Base-by-base conservation (phyloP, 106 monocot species). In the Phalaenopsis equestris region DNA sequence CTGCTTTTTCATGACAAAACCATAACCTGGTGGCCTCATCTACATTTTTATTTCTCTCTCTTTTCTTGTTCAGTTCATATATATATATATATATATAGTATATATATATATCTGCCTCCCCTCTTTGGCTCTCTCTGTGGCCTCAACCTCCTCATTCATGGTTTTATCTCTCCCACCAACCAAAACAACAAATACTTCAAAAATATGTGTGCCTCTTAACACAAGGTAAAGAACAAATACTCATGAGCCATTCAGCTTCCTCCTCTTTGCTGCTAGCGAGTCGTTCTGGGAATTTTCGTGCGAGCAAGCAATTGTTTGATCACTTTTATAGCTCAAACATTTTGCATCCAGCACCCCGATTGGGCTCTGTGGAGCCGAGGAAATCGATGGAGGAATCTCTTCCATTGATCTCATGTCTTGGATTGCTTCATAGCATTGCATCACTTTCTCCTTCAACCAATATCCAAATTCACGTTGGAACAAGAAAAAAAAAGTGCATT, bases 341-440 rank as follows among this genome's bases (percentile, higher is more conserved):
- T 70, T 70, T 15, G 45, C 80, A 72, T 80, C 80, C 42, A 80
- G 14, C 10, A 80, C 80, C 67, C 80, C 72, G 47, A 21, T 80
- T 43, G 80, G 80, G 72, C 80, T 70, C 37, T 46, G 70, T 46
- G 47, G 46, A 10, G 47, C 42, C 36, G 72, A 67, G 8, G 23
- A 11, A 8, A 42, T 1, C 6, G 41, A 8, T 3, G 30, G 19
- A 67, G 38, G 6, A 41, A 64, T 79, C 17, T 14, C 61, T 5
- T 39, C 11, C 79, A 41, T 36, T 3, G 8, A n/a, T 68, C 67
- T 64, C n/a, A 70, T 67, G 5, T 80, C 80, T 67, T 30, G 80
- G 30, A 80, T 72, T 48, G 46, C 70, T 80, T 48, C 68, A 80
- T 72, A 80, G 30, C 80, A 80, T 48, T 68, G 43, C 80, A 67